phyloP scores from a whole-genome alignment of 2,329 filamentous ascomycete genomes.

The Sclerotinia borealis region DNA sequence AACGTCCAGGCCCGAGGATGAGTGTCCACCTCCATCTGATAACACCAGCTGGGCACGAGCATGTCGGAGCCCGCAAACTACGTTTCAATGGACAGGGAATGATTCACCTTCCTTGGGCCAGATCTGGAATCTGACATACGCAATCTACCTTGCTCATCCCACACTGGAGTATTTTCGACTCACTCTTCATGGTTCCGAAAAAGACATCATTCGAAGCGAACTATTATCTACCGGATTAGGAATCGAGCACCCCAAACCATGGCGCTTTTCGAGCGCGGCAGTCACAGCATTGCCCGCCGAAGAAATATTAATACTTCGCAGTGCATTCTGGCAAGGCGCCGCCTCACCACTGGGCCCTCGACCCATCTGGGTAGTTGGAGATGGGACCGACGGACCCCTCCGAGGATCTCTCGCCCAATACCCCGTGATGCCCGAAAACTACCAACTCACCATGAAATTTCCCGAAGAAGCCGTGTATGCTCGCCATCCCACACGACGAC shows the following conservation, averaged over 20 bases:
- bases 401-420: constrained; percentile 33
- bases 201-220: constrained; percentile 28
- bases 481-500: constrained; percentile 64
- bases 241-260: constrained; percentile 19
- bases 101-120: constrained; percentile 32
- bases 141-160: constrained; percentile 32
- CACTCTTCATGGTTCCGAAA: constrained; percentile 29
- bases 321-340: constrained; percentile 65
- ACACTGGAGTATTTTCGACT: constrained; percentile 34
- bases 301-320: constrained; percentile 44
- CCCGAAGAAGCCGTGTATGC: constrained; percentile 39
- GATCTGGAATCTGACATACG: constrained; percentile 37
- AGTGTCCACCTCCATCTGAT: constrained; percentile 25
- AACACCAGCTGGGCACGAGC: constrained; percentile 36
- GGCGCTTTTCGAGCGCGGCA: constrained; percentile 2
- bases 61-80: constrained; percentile 30
- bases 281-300: constrained; percentile 1
- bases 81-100: constrained; percentile 32
- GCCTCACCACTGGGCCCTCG: constrained; percentile 61
- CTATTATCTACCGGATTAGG: constrained; percentile 29
- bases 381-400: constrained; percentile 32
- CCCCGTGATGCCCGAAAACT: constrained; percentile 38
- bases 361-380: constrained; percentile 45
- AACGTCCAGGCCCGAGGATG: constrained; percentile 19
- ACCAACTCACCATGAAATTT: constrained; percentile 37